Evolutionary conservation across 768 basidiomycete genomes (phyloP), one percentile per base, ranked within the genome.

Genomic region (Lactarius sp.): DNA sequence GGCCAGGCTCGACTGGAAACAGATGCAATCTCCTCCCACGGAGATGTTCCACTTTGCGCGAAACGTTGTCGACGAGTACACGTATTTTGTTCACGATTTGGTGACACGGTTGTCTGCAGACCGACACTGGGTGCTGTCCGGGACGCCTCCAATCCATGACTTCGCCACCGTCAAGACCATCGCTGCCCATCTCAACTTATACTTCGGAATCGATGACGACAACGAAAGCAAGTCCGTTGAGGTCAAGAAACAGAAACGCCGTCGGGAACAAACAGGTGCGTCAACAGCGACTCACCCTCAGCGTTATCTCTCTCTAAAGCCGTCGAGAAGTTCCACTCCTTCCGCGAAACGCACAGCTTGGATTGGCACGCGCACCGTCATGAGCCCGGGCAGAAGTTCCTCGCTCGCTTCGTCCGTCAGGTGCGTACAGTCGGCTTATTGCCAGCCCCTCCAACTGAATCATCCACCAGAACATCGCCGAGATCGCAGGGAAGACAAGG

Each of bases 311-410:
- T 47, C 42, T 18, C 61, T 9, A 5, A 39, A 93, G 90, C 84
- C 64, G 93, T 89, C 56, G 95, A 98, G 74, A 84, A 85, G 67
- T 98, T 98, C 81, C 94, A 97, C 73, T 94, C 94, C 2, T 98
- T 94, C 86, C 87, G 94, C 31, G 95, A 98, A 70, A 90, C 94
- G 12, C 93, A 92, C 70, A 94, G 87, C 47, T 73, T 88, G 44
- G 90, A 94, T 69, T 98, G 95, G 95, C 94, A 97, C 71, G 85
- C 86, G 1, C 88, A 92, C 70, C 87, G 95, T 18, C 86, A 94
- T 71, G 76, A 82, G 59, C 74, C 93, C 12, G 95, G 92, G 3
- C 95, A 97, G 71, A 73, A 75, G 31, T 95, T 94, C 79, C 73
- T 94, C 47, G 80, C 93, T 68, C 85, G 80, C 52, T 94, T 89